Percentiles rank a stretch among this genome's conserved stretches.
Conservation (phyloP, 495 filamentous ascomycete genomes). For the Neurospora hispaniola region DNA sequence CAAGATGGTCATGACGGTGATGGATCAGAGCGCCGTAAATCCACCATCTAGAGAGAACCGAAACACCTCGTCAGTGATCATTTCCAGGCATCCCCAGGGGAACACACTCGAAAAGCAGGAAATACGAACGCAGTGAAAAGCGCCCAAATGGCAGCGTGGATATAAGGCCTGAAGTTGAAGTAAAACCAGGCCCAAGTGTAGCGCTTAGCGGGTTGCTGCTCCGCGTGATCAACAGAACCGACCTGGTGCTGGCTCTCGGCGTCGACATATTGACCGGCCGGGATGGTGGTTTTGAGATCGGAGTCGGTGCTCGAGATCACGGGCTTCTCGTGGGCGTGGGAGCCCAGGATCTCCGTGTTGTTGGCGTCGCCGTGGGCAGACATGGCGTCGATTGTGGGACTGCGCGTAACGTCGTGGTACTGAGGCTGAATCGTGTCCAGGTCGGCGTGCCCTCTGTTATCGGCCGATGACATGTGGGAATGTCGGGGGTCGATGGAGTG, state of each 20-base stretch:
- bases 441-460: background rate
- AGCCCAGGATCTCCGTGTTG: background rate
- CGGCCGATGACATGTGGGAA: background rate
- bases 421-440: background rate
- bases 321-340: background rate
- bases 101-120: background rate
- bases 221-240: background rate
- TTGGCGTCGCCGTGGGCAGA: background rate
- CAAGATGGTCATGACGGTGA: conserved; percentile 58
- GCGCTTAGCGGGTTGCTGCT: background rate
- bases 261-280: background rate
- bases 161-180: background rate
- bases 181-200: background rate
- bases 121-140: conserved; percentile 18
- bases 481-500: background rate
- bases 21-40: conserved; percentile 68
- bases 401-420: background rate
- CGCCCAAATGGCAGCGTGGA: conserved; percentile 6
- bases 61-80: conserved; percentile 4
- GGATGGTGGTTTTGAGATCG: background rate
- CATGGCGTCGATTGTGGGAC: background rate
- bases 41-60: conserved; percentile 58
- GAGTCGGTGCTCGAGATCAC: background rate
- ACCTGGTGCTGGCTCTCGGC: background rate
- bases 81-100: background rate